Conservation (phyloP, 2,329 filamentous ascomycete species). For the Thyridium curvatum region DNA sequence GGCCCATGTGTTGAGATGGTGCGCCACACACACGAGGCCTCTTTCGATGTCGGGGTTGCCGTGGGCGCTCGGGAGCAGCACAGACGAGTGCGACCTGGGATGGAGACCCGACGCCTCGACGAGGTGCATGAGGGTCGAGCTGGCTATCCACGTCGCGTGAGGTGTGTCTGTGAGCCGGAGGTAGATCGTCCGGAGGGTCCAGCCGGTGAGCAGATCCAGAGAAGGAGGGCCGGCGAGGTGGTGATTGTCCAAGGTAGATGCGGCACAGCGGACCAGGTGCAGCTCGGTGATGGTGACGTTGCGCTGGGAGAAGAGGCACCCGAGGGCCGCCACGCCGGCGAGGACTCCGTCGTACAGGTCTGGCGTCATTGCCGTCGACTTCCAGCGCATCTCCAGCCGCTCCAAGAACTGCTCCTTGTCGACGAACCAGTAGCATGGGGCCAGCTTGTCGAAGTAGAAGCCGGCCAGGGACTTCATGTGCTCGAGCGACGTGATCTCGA, state of each 20-base stretch:
- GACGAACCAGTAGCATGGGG: constrained; percentile 46
- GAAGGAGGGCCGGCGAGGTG: constrained; percentile 22
- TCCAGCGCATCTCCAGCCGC: constrained; percentile 25
- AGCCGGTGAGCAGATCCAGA: constrained; percentile 35
- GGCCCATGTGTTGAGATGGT: constrained; percentile 53
- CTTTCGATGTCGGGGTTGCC: constrained; percentile 30
- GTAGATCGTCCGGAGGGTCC: constrained; percentile 47
- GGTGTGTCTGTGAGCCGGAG: constrained; percentile 46
- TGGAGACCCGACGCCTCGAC: constrained; percentile 46
- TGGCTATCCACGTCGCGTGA: constrained; percentile 51
- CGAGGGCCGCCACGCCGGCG: constrained; percentile 49
- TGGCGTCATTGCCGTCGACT: constrained; percentile 15
- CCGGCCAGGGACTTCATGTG: constrained; percentile 38
- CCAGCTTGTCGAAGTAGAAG: constrained; percentile 47
- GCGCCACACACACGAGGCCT: constrained; percentile 42
- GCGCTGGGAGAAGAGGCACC: constrained; percentile 40
- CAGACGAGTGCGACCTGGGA: constrained; percentile 23
- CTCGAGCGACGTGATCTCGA: constrained; percentile 35
- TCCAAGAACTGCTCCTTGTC: constrained; percentile 21
- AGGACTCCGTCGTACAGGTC: constrained; percentile 39
- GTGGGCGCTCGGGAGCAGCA: constrained; percentile 16
- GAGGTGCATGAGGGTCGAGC: constrained; percentile 50
- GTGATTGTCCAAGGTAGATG: constrained; percentile 37
- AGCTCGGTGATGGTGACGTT: constrained; percentile 33
- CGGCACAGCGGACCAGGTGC: constrained; percentile 34